A percentile compares a stretch with the other conserved stretches of the same genome.
Evolutionary conservation across 2,329 filamentous ascomycete species (phyloP).

Genomic region (Tympanopsis confertula): DNA sequence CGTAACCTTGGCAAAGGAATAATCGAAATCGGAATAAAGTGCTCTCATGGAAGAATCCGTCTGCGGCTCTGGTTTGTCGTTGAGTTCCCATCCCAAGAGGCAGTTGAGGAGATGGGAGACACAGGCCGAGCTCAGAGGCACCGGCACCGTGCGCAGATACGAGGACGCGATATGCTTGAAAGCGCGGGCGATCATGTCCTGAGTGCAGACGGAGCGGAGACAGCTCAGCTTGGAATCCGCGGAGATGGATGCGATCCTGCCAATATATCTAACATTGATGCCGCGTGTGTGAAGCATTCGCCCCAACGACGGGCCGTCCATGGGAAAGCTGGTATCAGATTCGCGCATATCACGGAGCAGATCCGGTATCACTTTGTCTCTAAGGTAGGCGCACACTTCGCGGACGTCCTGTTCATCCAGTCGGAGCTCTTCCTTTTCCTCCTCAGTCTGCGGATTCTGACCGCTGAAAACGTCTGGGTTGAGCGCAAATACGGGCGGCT

Average conservation of each 20-base stretch:
- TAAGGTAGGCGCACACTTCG: constrained; percentile 68
- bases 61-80: constrained; percentile 66
- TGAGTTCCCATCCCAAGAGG: constrained; percentile 66
- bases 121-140: constrained; percentile 68
- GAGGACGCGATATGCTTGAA: constrained; percentile 86
- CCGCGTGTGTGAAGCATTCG: constrained; percentile 88
- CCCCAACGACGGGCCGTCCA: constrained; percentile 90
- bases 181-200: constrained; percentile 88
- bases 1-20: constrained; percentile 69
- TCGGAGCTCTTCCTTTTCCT: constrained; percentile 73
- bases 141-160: constrained; percentile 69
- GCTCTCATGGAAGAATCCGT: constrained; percentile 62
- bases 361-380: constrained; percentile 68
- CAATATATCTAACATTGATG: constrained; percentile 94
- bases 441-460: constrained; percentile 77
- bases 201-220: constrained; percentile 64
- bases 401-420: constrained; percentile 83
- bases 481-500: no score
- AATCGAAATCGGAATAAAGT: constrained; percentile 72
- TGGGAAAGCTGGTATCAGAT: constrained; percentile 90
- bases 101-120: constrained; percentile 87
- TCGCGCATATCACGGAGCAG: constrained; percentile 79
- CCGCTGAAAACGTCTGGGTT: constrained; percentile 96
- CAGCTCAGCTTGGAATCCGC: constrained; percentile 64
- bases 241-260: constrained; percentile 63